phyloP scores from a whole-genome alignment of 192 early-diverging fungal genomes.

The Coemansia sp. region DNA sequence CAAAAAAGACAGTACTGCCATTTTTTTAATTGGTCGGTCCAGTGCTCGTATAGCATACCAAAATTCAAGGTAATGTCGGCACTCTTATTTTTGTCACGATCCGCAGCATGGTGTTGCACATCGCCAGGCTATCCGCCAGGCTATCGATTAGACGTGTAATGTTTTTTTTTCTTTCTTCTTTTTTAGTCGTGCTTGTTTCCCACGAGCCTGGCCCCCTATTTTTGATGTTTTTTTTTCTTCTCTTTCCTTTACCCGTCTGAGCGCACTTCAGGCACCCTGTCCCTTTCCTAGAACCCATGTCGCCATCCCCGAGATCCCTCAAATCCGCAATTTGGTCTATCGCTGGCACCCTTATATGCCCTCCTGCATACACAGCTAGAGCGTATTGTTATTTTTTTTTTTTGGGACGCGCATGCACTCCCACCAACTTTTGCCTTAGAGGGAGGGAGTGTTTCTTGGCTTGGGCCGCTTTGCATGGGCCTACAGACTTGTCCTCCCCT shows the following conservation, averaged over 20 bases:
- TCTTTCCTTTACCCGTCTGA: neutral
- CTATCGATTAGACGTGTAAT: neutral
- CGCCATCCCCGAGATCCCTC: neutral
- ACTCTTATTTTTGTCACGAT: neutral
- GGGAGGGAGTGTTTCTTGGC: neutral
- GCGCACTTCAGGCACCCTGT: neutral
- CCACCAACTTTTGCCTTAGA: neutral
- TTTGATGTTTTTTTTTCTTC: no score
- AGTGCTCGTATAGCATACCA: neutral
- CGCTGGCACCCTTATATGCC: neutral
- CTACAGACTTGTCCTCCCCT: no score
- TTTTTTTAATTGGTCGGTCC: neutral
- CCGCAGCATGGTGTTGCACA: neutral
- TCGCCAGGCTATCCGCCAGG: no score
- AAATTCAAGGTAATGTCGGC: slow-evolving; percentile 6
- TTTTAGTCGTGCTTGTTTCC: neutral
- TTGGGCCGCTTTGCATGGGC: neutral
- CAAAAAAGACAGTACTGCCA: neutral
- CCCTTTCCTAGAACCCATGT: neutral
- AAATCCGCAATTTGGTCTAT: neutral
- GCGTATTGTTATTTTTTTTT: neutral
- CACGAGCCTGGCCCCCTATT: neutral
- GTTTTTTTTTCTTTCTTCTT: neutral
- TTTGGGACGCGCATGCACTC: neutral
- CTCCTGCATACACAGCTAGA: neutral